Evolutionary conservation across 768 basidiomycete species (phyloP).

Genomic region (Lyophyllum decastes): DNA sequence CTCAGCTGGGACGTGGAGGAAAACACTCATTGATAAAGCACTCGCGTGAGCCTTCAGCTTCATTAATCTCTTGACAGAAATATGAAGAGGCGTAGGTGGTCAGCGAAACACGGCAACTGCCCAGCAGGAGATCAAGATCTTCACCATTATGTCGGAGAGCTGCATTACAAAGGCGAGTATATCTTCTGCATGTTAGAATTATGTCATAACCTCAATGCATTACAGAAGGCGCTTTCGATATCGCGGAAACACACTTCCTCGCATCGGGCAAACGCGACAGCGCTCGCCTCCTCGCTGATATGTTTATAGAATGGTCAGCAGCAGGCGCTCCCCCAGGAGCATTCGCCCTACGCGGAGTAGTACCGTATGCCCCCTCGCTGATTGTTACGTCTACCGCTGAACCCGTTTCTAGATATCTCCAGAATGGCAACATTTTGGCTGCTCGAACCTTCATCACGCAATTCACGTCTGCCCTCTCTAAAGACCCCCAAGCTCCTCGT

Average conservation of each 20-base stretch:
- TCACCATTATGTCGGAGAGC: constrained; percentile 88
- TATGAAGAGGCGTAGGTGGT: constrained; percentile 65
- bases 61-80: not conserved
- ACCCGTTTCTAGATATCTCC: constrained; percentile 58
- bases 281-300: constrained; percentile 80
- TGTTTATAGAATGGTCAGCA: constrained; percentile 80
- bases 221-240: constrained; percentile 72
- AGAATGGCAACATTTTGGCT: constrained; percentile 88
- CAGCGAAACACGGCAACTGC: constrained; percentile 71
- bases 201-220: not conserved
- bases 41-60: constrained; percentile 63
- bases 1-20: constrained; percentile 81
- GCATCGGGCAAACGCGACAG: constrained; percentile 89
- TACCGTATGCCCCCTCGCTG: constrained; percentile 67
- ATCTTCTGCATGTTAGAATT: not conserved
- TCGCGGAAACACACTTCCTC: constrained; percentile 82
- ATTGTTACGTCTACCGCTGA: not conserved
- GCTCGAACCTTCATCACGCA: constrained; percentile 90
- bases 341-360: constrained; percentile 82
- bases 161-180: constrained; percentile 77
- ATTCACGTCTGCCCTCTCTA: constrained; percentile 66
- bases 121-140: constrained; percentile 88
- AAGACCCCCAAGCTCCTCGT: constrained; percentile 43
- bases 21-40: constrained; percentile 83
- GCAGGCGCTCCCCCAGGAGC: constrained; percentile 55